These are phyloP conservation scores for Rhizoclosmatium sp. DNA, from an alignment of 192 early-diverging fungal species.

Conservation along the genomic window DNA sequence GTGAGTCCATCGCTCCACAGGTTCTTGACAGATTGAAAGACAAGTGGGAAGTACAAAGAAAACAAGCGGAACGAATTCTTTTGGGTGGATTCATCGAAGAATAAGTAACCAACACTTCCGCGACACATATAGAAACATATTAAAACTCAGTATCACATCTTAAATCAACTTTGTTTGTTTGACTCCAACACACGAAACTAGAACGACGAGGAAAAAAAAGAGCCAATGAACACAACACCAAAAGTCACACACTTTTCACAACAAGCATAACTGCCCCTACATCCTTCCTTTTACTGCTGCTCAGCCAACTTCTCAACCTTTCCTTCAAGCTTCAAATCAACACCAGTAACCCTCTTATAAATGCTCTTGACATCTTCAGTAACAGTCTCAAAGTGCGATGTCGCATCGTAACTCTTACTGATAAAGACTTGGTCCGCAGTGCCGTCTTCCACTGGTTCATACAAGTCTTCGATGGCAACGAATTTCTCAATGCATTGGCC, in stretches of 20 bases:
- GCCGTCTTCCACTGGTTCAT: conserved; percentile 88
- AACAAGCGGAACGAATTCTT: not conserved
- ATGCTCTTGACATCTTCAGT: conserved; percentile 95
- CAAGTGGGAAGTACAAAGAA: conserved; percentile 6
- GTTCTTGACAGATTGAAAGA: not conserved
- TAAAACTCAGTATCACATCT: too few species aligned
- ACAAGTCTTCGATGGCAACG: conserved; percentile 83
- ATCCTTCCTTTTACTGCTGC: conserved; percentile 27
- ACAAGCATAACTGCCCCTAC: too few species aligned
- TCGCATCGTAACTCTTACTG: conserved; percentile 96
- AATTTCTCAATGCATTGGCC: conserved; percentile 94
- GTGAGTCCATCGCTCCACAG: conserved; percentile 8
- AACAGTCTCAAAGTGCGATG: conserved; percentile 98
- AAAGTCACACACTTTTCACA: too few species aligned
- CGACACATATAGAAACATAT: too few species aligned
- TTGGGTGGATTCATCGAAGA: not conserved
- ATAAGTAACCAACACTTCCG: too few species aligned
- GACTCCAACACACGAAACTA: too few species aligned
- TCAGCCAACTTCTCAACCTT: conserved; percentile 65
- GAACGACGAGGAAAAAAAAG: too few species aligned
- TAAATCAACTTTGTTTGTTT: too few species aligned
- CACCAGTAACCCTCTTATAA: conserved; percentile 72
- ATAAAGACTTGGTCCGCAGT: conserved; percentile 85
- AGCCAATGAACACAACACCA: too few species aligned
- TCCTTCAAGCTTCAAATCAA: conserved; percentile 65